These are phyloP conservation scores for Cucumis melo DNA, from an alignment of 306 rosid species.

Conservation along the genomic window DNA sequence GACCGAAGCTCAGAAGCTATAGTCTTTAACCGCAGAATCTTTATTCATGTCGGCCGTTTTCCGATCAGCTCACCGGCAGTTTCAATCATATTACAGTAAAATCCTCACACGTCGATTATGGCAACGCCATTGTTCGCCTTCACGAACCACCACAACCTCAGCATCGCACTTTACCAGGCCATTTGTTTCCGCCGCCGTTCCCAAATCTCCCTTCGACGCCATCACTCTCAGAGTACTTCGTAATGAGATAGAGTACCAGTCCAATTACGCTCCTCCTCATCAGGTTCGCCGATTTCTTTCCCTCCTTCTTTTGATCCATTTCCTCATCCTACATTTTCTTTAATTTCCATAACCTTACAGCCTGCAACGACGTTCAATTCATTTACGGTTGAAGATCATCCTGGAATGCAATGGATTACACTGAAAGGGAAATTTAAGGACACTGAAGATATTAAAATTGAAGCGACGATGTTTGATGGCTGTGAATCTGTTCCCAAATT, in stretches of 20 bases:
- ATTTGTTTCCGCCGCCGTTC: constrained; percentile 13
- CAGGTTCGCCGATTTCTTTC: constrained; percentile 28
- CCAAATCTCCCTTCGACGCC: constrained; percentile 53
- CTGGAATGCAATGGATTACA: constrained; percentile 55
- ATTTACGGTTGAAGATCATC: constrained; percentile 54
- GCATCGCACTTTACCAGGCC: constrained; percentile 9
- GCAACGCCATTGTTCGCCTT: background rate
- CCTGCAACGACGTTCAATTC: constrained; percentile 41
- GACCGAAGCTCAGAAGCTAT: background rate
- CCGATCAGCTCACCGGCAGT: constrained; percentile 22
- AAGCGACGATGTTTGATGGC: constrained; percentile 81
- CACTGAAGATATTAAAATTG: constrained; percentile 49
- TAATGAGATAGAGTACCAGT: constrained; percentile 45
- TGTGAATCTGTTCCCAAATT: constrained; percentile 28
- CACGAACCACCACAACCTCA: constrained; percentile 6
- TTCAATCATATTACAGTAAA: constrained; percentile 7
- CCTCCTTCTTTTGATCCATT: background rate
- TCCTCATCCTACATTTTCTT: background rate
- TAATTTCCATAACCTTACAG: constrained; percentile 21
- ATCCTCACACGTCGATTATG: background rate
- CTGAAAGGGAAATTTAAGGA: constrained; percentile 44
- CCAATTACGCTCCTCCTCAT: constrained; percentile 47
- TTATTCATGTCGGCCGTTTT: constrained; percentile 30
- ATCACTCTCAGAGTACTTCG: constrained; percentile 55
- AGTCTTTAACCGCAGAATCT: background rate